These are phyloP conservation scores for Globisporangium orthogonon DNA, from an alignment of 352 stramenopile genomes.

Conservation along the genomic window DNA sequence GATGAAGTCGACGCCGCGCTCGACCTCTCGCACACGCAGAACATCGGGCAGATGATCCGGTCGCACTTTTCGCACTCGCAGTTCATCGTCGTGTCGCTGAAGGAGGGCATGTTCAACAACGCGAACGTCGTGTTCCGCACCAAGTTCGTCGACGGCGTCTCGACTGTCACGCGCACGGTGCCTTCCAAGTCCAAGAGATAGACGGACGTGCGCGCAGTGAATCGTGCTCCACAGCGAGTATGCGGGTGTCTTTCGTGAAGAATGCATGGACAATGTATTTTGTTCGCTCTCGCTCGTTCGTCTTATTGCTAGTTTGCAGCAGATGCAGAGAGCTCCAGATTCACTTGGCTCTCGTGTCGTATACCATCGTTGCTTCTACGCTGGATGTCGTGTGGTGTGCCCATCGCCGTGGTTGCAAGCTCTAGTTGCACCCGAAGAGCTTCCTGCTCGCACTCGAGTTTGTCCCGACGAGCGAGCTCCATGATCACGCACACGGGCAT, in stretches of 20 bases:
- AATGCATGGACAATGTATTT: constrained; percentile 7
- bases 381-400: background rate
- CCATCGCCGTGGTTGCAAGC: constrained; percentile 19
- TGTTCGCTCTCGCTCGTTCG: background rate
- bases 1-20: constrained; percentile 99
- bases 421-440: constrained; percentile 35
- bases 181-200: constrained; percentile 55
- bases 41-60: constrained; percentile 99
- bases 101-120: constrained; percentile 99
- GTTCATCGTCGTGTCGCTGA: constrained; percentile 99
- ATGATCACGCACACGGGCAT: constrained; percentile 54
- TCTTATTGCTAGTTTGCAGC: background rate
- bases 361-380: background rate
- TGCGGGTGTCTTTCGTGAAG: background rate
- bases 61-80: constrained; percentile 99
- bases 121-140: constrained; percentile 99
- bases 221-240: background rate
- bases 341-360: constrained; percentile 6
- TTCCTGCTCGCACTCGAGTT: constrained; percentile 21
- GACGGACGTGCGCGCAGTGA: background rate
- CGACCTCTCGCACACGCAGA: constrained; percentile 99
- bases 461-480: constrained; percentile 51
- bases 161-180: constrained; percentile 95
- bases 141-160: constrained; percentile 99
- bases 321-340: constrained; percentile 3